A percentile compares a stretch with the other conserved stretches of the same genome.
phyloP scores from a whole-genome alignment of 306 rosid genomes.

The Aeschynomene evenia region DNA sequence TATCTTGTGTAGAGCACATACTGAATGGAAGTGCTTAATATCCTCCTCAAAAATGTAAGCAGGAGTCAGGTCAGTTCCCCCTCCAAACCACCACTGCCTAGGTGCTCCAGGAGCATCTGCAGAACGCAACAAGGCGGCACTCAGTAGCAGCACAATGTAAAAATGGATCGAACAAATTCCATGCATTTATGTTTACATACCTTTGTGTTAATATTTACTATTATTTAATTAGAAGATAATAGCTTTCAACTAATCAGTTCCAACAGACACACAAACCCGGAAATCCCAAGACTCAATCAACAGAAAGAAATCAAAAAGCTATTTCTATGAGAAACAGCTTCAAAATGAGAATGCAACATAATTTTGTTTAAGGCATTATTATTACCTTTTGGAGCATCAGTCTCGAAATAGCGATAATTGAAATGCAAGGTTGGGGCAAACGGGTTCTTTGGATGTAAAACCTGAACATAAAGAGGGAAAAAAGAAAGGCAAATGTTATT shows the following conservation, averaged over 20 bases:
- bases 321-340: not conserved
- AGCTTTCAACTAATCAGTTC: not conserved
- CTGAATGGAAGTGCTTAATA: constrained; percentile 92
- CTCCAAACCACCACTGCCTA: constrained; percentile 99
- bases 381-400: constrained; percentile 84
- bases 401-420: constrained; percentile 95
- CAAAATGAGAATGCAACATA: not conserved
- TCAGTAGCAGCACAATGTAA: constrained; percentile 13
- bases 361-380: not conserved
- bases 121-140: constrained; percentile 28
- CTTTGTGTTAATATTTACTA: not conserved
- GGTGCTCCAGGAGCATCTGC: constrained; percentile 96
- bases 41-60: constrained; percentile 95
- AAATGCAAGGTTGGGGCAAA: constrained; percentile 96
- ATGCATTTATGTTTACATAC: not conserved
- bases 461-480: constrained; percentile 45
- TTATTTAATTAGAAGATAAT: not conserved
- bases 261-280: too few species aligned
- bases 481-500: not conserved
- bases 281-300: too few species aligned
- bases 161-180: not conserved
- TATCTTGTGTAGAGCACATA: constrained; percentile 35
- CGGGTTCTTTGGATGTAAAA: constrained; percentile 93
- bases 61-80: constrained; percentile 97
- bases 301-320: not conserved